Evolutionary conservation across 805 yeast genomes (phyloP).

Genomic region (Wickerhamiella occidentalis): DNA sequence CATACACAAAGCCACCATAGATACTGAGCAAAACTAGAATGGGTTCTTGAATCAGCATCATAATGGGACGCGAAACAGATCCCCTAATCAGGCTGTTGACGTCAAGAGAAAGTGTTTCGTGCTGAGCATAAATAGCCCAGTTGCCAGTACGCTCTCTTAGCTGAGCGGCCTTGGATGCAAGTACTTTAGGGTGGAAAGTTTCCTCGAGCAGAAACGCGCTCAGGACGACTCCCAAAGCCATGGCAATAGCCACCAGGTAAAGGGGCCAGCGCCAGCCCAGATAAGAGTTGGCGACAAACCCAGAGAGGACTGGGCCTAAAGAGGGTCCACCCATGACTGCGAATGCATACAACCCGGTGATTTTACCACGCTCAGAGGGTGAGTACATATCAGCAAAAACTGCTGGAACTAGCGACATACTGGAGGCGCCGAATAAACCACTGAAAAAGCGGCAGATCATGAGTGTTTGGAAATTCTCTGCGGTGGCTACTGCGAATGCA

Average conservation of each 20-base stretch:
- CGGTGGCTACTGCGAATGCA: conserved; percentile 57
- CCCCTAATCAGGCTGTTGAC: conserved; percentile 48
- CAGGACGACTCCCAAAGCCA: conserved; percentile 27
- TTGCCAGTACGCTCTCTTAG: conserved; percentile 72
- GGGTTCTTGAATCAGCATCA: conserved; percentile 59
- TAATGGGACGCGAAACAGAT: conserved; percentile 55
- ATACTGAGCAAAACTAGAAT: conserved; percentile 54
- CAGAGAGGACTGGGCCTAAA: conserved; percentile 62
- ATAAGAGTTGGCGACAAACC: conserved; percentile 37
- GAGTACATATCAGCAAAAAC: conserved; percentile 66
- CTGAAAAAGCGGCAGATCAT: conserved; percentile 64
- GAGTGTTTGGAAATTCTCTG: conserved; percentile 59
- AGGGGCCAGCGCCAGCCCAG: conserved; percentile 14
- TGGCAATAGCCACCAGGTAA: conserved; percentile 24
- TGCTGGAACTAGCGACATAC: conserved; percentile 71
- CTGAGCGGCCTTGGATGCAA: conserved; percentile 51
- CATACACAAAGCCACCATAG: conserved; percentile 70
- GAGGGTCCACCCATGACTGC: conserved; percentile 61
- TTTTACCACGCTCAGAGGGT: conserved; percentile 52
- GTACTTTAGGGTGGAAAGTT: conserved; percentile 35
- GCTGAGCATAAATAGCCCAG: conserved; percentile 78
- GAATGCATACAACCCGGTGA: conserved; percentile 53
- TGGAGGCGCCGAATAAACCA: conserved; percentile 69
- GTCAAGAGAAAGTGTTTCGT: conserved; percentile 52
- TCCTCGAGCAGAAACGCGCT: conserved; percentile 31